Evolutionary conservation across 2,329 filamentous ascomycete genomes (phyloP).

Genomic region (Cladosporium sp.): DNA sequence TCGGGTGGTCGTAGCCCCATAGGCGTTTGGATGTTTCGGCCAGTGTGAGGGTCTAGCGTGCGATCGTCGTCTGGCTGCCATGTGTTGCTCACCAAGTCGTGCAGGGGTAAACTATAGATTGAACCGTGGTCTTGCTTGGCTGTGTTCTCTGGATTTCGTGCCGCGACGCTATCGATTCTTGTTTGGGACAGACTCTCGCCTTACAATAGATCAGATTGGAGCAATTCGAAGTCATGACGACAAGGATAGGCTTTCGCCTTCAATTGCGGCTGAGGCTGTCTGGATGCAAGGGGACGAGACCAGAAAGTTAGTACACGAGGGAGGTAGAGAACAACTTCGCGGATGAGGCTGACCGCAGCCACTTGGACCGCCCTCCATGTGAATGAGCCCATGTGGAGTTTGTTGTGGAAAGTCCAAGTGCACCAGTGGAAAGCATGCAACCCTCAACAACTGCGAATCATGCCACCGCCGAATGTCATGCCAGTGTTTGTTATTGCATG

Average conservation of each 20-base stretch:
- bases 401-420: too few species aligned
- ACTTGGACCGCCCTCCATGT: too few species aligned
- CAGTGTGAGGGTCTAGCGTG: conserved; percentile 7
- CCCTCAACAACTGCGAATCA: not conserved
- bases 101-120: conserved; percentile 11
- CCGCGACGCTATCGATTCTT: conserved; percentile 12
- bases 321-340: not conserved
- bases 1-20: not conserved
- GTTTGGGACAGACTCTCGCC: not conserved
- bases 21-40: conserved; percentile 4
- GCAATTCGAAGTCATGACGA: conserved; percentile 1
- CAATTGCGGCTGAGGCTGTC: conserved; percentile 1
- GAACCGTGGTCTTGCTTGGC: not conserved
- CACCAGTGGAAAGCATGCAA: too few species aligned
- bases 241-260: not conserved
- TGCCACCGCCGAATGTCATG: conserved; percentile 1
- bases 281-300: not conserved
- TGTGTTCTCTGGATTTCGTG: not conserved
- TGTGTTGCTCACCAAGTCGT: conserved; percentile 1
- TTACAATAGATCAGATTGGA: not conserved
- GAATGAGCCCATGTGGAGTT: too few species aligned
- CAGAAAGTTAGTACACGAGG: not conserved
- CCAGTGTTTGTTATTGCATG: conserved; percentile 11
- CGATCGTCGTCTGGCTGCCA: conserved; percentile 2
- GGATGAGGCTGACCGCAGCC: not conserved